Evolutionary conservation across 495 filamentous ascomycete genomes (phyloP).

Genomic region (Astrothelium subdiscretum): DNA sequence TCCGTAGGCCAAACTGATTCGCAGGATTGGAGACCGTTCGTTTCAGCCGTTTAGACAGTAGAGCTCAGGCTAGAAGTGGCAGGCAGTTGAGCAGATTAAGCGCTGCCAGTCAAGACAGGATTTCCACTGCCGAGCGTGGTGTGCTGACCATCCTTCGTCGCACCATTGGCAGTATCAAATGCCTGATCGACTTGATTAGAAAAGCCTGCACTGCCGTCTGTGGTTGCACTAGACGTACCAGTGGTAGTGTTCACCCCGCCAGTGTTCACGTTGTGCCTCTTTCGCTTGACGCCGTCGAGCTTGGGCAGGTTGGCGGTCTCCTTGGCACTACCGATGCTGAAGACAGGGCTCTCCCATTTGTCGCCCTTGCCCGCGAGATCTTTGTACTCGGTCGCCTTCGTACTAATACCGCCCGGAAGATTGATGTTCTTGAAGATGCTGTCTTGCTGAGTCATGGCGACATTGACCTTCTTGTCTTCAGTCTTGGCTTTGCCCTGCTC

Average conservation of each 20-base stretch:
- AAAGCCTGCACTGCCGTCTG: constrained; percentile 32
- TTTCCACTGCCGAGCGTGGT: constrained; percentile 37
- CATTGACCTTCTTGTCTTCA: constrained; percentile 70
- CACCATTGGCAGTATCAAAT: constrained; percentile 8
- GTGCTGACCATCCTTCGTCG: constrained; percentile 13
- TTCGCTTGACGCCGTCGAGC: constrained; percentile 53
- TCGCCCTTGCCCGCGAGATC: constrained; percentile 79
- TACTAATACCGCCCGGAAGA: constrained; percentile 80
- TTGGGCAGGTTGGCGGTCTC: constrained; percentile 60
- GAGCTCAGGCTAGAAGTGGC: no score
- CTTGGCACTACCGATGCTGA: constrained; percentile 70
- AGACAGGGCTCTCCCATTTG: constrained; percentile 90
- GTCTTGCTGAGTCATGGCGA: constrained; percentile 79
- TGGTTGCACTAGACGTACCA: constrained; percentile 3
- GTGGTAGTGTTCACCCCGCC: neutral
- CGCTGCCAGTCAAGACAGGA: constrained; percentile 34
- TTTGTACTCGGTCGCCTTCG: constrained; percentile 91
- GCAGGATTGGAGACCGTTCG: no score
- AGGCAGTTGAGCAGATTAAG: no score
- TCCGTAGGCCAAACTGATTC: no score
- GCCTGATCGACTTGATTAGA: constrained; percentile 42
- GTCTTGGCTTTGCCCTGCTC: constrained; percentile 36
- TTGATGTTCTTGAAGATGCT: constrained; percentile 82
- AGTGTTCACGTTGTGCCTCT: constrained; percentile 40
- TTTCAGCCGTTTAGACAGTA: no score